Percentiles rank a stretch among this genome's conserved stretches.
Conservation (phyloP, 2,329 filamentous ascomycete genomes). For the Fusarium sambucinum region DNA sequence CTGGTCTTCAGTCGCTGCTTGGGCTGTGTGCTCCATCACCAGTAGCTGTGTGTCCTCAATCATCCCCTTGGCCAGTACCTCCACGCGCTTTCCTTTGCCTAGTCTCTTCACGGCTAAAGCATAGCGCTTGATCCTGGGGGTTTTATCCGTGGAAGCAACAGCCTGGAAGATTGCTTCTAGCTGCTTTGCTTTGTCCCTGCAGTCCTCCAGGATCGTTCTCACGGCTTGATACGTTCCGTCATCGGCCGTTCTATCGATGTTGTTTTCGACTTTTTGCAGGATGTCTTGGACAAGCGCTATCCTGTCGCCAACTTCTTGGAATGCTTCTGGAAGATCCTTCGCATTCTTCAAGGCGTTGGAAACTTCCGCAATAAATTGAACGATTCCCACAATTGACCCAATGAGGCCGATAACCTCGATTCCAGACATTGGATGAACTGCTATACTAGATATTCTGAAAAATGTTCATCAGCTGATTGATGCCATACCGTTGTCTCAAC, state of each 20-base stretch:
- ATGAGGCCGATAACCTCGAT: background rate
- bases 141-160: rapidly evolving
- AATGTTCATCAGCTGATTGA: too few relatives aligned
- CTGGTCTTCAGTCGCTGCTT: background rate
- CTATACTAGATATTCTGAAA: too few relatives aligned
- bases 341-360: background rate
- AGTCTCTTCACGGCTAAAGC: background rate
- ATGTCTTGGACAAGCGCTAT: background rate
- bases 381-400: background rate
- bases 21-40: background rate
- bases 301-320: background rate
- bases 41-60: background rate
- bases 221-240: rapidly evolving
- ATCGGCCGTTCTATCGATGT: background rate
- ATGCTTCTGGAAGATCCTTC: background rate
- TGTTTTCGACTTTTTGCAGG: background rate
- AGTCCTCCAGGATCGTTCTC: background rate
- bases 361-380: background rate
- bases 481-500: too few relatives aligned
- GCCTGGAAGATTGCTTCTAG: background rate
- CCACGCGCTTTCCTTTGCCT: background rate
- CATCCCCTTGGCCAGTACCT: background rate
- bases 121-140: background rate
- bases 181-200: background rate
- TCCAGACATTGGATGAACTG: background rate